A percentile compares a stretch with the other conserved stretches of the same genome.
These are phyloP conservation scores for Picea sitchensis DNA, from an alignment of 75 land plant genomes.

Conservation along the genomic window DNA sequence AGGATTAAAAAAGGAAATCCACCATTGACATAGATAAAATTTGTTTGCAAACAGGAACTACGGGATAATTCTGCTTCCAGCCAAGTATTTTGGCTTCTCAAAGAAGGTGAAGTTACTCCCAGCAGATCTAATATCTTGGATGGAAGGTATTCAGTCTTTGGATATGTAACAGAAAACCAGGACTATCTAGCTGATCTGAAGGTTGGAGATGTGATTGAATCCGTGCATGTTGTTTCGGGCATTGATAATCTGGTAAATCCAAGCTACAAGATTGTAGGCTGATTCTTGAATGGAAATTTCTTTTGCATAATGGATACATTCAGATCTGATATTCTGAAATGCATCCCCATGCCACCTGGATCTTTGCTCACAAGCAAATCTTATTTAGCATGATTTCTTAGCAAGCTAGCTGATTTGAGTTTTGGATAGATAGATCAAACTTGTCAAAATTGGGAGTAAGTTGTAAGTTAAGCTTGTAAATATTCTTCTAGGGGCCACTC, in stretches of 20 bases:
- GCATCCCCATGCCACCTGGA: too few species aligned
- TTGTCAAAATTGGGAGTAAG: too few species aligned
- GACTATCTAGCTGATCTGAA: constrained; percentile 87
- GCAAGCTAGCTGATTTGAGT: too few species aligned
- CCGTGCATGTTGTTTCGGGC: constrained; percentile 87
- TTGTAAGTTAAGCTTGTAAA: too few species aligned
- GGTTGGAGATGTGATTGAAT: constrained; percentile 97
- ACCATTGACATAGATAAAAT: neutral
- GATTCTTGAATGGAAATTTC: too few species aligned
- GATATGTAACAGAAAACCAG: constrained; percentile 90
- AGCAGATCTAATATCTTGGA: constrained; percentile 93
- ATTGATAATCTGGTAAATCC: constrained; percentile 94
- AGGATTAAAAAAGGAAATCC: neutral
- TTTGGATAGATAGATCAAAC: too few species aligned
- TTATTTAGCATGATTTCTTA: too few species aligned
- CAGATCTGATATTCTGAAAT: too few species aligned
- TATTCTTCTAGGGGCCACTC: too few species aligned
- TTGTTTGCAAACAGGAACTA: constrained; percentile 60
- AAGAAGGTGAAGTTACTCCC: constrained; percentile 93
- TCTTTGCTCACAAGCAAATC: too few species aligned
- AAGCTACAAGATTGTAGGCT: constrained; percentile 65
- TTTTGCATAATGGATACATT: too few species aligned
- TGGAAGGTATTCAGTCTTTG: constrained; percentile 94
- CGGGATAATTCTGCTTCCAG: constrained; percentile 94
- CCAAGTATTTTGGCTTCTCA: constrained; percentile 96